These are phyloP conservation scores for Saturnispora serradocipensis DNA, from an alignment of 805 yeast genomes.

Conservation along the genomic window DNA sequence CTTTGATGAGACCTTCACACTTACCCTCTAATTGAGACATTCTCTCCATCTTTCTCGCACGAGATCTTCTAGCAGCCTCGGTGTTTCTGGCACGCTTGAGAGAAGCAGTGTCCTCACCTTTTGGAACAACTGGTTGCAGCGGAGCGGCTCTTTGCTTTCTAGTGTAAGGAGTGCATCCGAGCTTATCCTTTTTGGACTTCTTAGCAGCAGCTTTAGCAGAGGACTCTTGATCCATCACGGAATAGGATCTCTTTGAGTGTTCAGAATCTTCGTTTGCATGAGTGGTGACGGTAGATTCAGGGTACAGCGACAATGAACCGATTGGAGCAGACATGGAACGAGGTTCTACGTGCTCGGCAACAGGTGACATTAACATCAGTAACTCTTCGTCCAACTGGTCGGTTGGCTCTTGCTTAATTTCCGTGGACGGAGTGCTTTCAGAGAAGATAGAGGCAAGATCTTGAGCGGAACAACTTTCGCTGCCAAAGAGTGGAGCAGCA, in stretches of 20 bases:
- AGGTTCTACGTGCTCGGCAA: slow-evolving; percentile 1
- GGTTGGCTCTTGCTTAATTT: slow-evolving; percentile 4
- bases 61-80: slow-evolving; percentile 94
- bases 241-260: slow-evolving; percentile 19
- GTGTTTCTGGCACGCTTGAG: slow-evolving; percentile 92
- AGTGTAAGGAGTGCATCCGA: slow-evolving; percentile 69
- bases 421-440: not conserved
- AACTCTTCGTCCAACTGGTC: slow-evolving; percentile 2
- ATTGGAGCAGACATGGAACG: slow-evolving; percentile 11
- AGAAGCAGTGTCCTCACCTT: slow-evolving; percentile 54
- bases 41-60: slow-evolving; percentile 88
- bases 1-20: slow-evolving; percentile 54
- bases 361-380: not conserved
- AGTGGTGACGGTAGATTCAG: not conserved
- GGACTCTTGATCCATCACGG: slow-evolving; percentile 9
- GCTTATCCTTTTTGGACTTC: slow-evolving; percentile 44
- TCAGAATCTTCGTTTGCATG: not conserved
- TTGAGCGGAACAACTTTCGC: not conserved
- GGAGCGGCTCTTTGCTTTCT: slow-evolving; percentile 71
- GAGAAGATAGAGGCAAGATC: slow-evolving; percentile 18
- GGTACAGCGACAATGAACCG: slow-evolving; percentile 2
- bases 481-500: slow-evolving; percentile 49
- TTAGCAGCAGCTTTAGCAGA: not conserved
- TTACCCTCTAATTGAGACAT: slow-evolving; percentile 73
- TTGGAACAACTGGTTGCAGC: slow-evolving; percentile 57